Conservation (phyloP, 2,329 filamentous ascomycete genomes). For the Phaeophleospora eucalypticola region DNA sequence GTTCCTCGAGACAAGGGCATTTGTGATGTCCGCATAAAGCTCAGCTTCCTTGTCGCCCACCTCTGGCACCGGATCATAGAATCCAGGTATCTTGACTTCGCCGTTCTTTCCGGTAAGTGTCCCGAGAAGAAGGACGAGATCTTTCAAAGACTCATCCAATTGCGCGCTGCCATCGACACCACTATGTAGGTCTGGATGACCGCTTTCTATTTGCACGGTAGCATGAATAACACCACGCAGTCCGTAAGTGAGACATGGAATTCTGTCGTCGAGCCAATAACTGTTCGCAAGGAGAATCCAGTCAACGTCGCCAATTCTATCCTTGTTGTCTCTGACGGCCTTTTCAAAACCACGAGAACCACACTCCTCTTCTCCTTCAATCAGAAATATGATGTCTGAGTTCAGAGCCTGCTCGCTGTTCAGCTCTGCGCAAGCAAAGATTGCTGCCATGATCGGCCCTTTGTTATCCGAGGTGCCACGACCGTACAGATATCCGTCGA, state of each 20-base stretch:
- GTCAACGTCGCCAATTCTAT: constrained; percentile 82
- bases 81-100: constrained; percentile 76
- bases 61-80: constrained; percentile 79
- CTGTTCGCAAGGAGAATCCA: constrained; percentile 95
- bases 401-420: constrained; percentile 77
- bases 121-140: constrained; percentile 77
- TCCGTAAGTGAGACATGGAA: constrained; percentile 92
- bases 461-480: constrained; percentile 98
- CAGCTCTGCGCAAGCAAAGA: constrained; percentile 89
- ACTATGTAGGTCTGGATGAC: constrained; percentile 84
- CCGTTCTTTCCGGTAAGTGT: constrained; percentile 79
- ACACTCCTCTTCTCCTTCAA: constrained; percentile 95
- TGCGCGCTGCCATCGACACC: constrained; percentile 93
- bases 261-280: constrained; percentile 96
- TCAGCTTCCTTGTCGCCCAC: constrained; percentile 71
- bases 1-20: constrained; percentile 68
- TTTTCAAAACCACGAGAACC: constrained; percentile 88
- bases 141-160: constrained; percentile 86
- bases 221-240: constrained; percentile 90
- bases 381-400: constrained; percentile 87
- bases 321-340: constrained; percentile 73
- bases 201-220: constrained; percentile 80
- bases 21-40: constrained; percentile 79
- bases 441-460: constrained; percentile 86
- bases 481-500: constrained; percentile 90